Conservation (phyloP, 164 flowering plant genomes). For the Piper longum region DNA sequence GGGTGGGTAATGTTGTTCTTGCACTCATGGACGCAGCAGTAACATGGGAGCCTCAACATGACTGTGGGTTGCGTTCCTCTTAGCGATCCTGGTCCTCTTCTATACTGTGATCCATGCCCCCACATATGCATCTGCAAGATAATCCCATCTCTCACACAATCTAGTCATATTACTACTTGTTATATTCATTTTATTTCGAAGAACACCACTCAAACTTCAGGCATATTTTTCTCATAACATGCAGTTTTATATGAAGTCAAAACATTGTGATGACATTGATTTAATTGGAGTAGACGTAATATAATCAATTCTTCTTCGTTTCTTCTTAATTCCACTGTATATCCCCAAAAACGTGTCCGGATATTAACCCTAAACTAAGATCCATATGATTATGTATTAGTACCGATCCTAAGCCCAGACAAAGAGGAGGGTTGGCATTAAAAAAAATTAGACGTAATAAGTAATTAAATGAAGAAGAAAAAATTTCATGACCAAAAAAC, state of each 20-base stretch:
- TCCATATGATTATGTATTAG: too few species aligned
- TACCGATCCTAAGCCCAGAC: too few species aligned
- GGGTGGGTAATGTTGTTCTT: conserved; percentile 84
- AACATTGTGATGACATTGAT: too few species aligned
- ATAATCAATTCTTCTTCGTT: too few species aligned
- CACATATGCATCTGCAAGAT: conserved; percentile 72
- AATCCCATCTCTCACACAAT: neutral
- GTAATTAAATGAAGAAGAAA: neutral
- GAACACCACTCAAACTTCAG: neutral
- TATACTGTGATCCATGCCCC: conserved; percentile 74
- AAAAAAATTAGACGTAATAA: too few species aligned
- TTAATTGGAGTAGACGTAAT: too few species aligned
- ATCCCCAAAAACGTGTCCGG: too few species aligned
- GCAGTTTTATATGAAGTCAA: too few species aligned
- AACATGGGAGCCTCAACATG: conserved; percentile 72
- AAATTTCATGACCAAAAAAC: neutral
- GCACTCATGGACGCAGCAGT: conserved; percentile 68
- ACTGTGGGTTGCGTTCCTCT: conserved; percentile 64
- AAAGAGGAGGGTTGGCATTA: too few species aligned
- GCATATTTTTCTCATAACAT: too few species aligned
- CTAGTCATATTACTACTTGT: neutral
- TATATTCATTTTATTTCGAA: neutral
- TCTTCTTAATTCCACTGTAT: too few species aligned
- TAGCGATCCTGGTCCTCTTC: conserved; percentile 71
- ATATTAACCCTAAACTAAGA: too few species aligned